Conservation (phyloP, 148 eudicot genomes). For the Persicaria maculosa region DNA sequence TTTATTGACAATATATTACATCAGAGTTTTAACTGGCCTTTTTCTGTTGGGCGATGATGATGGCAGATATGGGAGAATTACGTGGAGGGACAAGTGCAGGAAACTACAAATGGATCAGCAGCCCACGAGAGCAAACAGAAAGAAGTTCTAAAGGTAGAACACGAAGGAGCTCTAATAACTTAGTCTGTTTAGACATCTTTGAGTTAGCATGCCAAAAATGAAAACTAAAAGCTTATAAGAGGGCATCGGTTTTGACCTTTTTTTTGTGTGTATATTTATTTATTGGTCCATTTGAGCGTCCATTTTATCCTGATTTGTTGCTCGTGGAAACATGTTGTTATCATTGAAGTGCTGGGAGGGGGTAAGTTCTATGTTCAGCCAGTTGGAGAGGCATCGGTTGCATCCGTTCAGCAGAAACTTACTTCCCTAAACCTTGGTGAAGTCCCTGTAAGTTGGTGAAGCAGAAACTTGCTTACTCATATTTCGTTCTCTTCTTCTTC, state of each 20-base stretch:
- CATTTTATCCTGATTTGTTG: conserved; percentile 8
- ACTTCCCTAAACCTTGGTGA: conserved; percentile 61
- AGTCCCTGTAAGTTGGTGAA: conserved; percentile 63
- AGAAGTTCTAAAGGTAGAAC: conserved; percentile 68
- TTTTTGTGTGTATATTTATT: neutral
- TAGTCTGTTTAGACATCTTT: neutral
- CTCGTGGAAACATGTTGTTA: conserved; percentile 41
- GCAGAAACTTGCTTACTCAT: too few relatives aligned
- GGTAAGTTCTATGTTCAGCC: conserved; percentile 88
- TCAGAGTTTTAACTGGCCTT: neutral
- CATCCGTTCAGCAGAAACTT: conserved; percentile 77
- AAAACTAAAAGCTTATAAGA: neutral
- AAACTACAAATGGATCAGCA: conserved; percentile 52
- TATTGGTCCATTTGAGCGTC: conserved; percentile 1
- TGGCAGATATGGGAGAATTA: conserved; percentile 90
- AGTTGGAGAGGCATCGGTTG: conserved; percentile 56
- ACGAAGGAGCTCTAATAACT: neutral
- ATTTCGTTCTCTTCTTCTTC: too few relatives aligned
- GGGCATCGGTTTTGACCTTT: too few relatives aligned
- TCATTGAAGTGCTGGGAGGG: conserved; percentile 76
- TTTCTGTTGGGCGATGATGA: conserved; percentile 4
- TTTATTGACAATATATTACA: neutral
- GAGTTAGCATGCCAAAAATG: neutral
- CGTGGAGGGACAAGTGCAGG: conserved; percentile 68
- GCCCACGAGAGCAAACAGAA: conserved; percentile 51